These are phyloP conservation scores for Candida orba DNA, from an alignment of 805 yeast genomes.

Conservation along the genomic window DNA sequence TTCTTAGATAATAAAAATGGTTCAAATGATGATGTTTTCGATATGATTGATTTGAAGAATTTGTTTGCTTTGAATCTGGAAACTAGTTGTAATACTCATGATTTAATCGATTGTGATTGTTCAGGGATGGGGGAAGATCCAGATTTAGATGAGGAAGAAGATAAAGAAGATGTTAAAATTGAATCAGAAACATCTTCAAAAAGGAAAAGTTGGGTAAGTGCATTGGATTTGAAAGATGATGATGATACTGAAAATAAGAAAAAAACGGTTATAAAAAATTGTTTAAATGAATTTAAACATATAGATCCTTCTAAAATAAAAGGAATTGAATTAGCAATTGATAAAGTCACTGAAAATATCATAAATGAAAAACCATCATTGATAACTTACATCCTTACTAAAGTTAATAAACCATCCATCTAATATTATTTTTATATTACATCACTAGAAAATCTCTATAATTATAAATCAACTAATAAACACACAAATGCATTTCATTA, in stretches of 20 bases:
- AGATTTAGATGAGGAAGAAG: constrained; percentile 16
- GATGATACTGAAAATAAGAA: constrained; percentile 23
- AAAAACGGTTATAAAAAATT: constrained; percentile 42
- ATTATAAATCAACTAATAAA: too few species aligned
- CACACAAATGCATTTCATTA: neutral
- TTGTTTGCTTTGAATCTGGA: constrained; percentile 53
- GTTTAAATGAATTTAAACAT: constrained; percentile 58
- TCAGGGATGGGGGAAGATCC: constrained; percentile 42
- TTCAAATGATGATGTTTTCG: constrained; percentile 61
- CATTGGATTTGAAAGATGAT: constrained; percentile 12
- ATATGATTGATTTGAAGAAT: constrained; percentile 60
- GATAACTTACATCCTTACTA: constrained; percentile 36
- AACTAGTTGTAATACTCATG: constrained; percentile 68
- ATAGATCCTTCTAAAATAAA: constrained; percentile 37
- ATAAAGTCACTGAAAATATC: constrained; percentile 28
- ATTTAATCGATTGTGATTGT: constrained; percentile 60
- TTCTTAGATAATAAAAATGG: constrained; percentile 42
- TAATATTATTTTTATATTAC: constrained; percentile 3
- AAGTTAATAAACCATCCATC: constrained; percentile 25
- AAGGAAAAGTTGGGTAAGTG: constrained; percentile 18
- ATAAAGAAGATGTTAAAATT: constrained; percentile 13
- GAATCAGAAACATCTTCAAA: constrained; percentile 7
- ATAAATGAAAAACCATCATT: constrained; percentile 19
- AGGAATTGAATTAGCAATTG: constrained; percentile 21
- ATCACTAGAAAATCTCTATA: too few species aligned